These are phyloP conservation scores for Mycena floridula DNA, from an alignment of 768 basidiomycete genomes.

Conservation along the genomic window DNA sequence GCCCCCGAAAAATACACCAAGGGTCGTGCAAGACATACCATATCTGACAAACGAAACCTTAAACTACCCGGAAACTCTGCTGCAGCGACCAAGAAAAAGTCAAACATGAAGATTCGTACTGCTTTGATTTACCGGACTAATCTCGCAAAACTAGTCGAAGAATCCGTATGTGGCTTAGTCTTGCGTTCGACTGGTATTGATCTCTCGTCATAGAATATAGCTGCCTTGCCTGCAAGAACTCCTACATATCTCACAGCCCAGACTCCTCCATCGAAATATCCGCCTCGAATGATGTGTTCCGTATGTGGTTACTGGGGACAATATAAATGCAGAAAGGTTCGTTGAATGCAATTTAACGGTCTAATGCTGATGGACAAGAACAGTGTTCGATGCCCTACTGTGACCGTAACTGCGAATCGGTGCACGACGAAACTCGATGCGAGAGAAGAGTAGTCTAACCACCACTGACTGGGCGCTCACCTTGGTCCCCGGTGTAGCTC, in stretches of 20 bases:
- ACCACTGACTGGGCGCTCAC: too few relatives aligned
- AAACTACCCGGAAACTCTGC: constrained; percentile 41
- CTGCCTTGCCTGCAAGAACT: constrained; percentile 40
- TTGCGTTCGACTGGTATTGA: not conserved
- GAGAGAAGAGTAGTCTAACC: constrained; percentile 64
- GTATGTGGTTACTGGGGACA: constrained; percentile 82
- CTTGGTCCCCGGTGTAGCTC: too few relatives aligned
- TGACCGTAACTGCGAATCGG: constrained; percentile 61
- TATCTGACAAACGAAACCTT: constrained; percentile 68
- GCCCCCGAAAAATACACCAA: constrained; percentile 44
- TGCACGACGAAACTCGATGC: constrained; percentile 78
- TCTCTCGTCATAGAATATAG: constrained; percentile 44
- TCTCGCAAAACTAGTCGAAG: constrained; percentile 65
- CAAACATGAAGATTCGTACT: constrained; percentile 73
- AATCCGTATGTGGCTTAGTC: constrained; percentile 52
- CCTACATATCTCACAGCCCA: constrained; percentile 71
- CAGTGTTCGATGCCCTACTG: constrained; percentile 77
- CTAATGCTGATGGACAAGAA: too few relatives aligned
- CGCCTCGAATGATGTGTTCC: constrained; percentile 71
- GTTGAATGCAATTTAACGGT: too few relatives aligned
- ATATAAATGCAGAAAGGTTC: constrained; percentile 74
- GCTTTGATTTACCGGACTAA: constrained; percentile 82
- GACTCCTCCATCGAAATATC: constrained; percentile 52
- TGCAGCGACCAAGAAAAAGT: constrained; percentile 65
- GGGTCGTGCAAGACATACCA: constrained; percentile 69